These are phyloP conservation scores for Lolium perenne DNA, from an alignment of 176 grass and related monocot species.

Conservation along the genomic window DNA sequence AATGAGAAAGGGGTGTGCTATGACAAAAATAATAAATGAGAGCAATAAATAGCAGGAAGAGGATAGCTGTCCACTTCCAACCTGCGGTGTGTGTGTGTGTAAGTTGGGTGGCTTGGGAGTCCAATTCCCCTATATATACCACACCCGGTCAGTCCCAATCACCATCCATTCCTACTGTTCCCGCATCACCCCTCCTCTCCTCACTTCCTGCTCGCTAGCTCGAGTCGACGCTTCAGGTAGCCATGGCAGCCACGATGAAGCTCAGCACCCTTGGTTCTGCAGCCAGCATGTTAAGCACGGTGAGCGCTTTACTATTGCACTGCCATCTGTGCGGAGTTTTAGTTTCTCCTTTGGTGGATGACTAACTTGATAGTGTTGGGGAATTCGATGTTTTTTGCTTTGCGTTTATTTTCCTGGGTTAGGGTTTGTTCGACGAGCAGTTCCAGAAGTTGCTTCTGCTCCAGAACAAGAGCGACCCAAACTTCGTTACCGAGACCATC, in stretches of 20 bases:
- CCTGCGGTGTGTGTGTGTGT: background rate
- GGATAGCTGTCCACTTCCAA: background rate
- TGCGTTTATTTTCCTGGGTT: too few relatives aligned
- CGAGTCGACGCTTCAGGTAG: background rate
- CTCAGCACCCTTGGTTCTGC: slow-evolving; percentile 42
- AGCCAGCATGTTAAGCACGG: slow-evolving; percentile 45
- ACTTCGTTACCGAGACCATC: too few relatives aligned
- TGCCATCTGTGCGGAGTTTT: background rate
- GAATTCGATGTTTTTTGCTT: background rate
- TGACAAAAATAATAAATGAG: background rate
- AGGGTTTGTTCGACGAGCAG: too few relatives aligned
- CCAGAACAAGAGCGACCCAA: too few relatives aligned
- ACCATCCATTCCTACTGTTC: background rate
- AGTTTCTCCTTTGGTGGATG: slow-evolving; percentile 6
- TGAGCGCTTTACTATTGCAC: slow-evolving; percentile 24
- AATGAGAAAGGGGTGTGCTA: background rate
- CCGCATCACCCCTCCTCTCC: background rate
- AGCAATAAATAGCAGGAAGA: background rate
- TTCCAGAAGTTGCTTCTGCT: too few relatives aligned
- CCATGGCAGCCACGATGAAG: slow-evolving; percentile 52
- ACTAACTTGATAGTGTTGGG: background rate
- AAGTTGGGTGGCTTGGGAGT: background rate
- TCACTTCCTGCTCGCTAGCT: background rate
- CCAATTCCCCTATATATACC: slow-evolving; percentile 9
- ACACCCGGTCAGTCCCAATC: background rate